Evolutionary conservation across 2,329 filamentous ascomycete species (phyloP).

Genomic region (Madurella mycetomatis): DNA sequence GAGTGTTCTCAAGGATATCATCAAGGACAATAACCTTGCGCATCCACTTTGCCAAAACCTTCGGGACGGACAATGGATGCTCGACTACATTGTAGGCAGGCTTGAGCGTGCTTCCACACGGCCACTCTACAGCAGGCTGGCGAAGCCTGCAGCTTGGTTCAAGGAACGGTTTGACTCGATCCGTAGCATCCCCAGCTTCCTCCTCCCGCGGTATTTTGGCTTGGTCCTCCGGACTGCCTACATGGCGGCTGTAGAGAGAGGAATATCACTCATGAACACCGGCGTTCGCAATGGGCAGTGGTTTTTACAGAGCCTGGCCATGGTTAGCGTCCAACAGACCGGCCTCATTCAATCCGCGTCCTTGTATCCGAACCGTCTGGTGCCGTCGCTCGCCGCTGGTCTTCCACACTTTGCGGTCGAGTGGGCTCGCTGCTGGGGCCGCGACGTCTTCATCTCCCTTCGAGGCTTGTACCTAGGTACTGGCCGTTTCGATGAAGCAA

Average conservation of each 20-base stretch:
- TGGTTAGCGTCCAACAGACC: conserved; percentile 89
- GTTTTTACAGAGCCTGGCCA: conserved; percentile 81
- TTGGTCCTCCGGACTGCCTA: conserved; percentile 85
- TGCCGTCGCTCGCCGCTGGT: conserved; percentile 85
- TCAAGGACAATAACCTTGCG: conserved; percentile 83
- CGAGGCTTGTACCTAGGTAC: conserved; percentile 89
- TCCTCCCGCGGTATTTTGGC: conserved; percentile 90
- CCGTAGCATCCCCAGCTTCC: conserved; percentile 77
- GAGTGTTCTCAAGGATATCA: conserved; percentile 81
- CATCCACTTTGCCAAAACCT: conserved; percentile 93
- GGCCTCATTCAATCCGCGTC: conserved; percentile 88
- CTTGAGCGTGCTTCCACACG: conserved; percentile 67
- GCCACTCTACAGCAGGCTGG: conserved; percentile 58
- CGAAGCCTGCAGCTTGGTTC: conserved; percentile 70
- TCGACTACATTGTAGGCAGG: conserved; percentile 80
- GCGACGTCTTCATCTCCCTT: conserved; percentile 94
- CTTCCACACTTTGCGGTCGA: conserved; percentile 89
- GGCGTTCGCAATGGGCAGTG: conserved; percentile 77
- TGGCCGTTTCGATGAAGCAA: conserved; percentile 81
- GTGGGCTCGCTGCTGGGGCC: conserved; percentile 96
- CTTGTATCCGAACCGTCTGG: conserved; percentile 77
- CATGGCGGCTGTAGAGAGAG: conserved; percentile 72
- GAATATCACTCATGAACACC: conserved; percentile 71
- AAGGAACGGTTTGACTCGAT: conserved; percentile 81
- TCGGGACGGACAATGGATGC: conserved; percentile 82